Evolutionary conservation across 495 filamentous ascomycete species (phyloP).

Genomic region (Penicillium taxi): DNA sequence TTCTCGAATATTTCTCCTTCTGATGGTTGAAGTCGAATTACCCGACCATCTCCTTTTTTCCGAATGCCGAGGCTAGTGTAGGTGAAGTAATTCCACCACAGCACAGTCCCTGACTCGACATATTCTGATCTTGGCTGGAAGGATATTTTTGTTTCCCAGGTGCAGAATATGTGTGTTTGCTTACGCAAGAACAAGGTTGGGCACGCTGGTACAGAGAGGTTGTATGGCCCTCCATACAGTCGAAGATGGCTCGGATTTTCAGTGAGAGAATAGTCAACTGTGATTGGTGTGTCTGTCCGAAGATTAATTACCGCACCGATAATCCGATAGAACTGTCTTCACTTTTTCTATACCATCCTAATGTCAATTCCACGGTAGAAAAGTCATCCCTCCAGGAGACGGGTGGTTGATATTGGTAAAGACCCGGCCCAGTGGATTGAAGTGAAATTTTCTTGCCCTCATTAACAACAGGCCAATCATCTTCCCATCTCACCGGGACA

Average conservation of each 20-base stretch:
- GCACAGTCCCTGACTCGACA: conserved; percentile 32
- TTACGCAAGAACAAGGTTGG: conserved; percentile 40
- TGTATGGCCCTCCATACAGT: conserved; percentile 35
- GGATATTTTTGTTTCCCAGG: conserved; percentile 27
- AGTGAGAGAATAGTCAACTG: conserved; percentile 28
- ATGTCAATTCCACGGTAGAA: conserved; percentile 11
- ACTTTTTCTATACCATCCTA: conserved; percentile 42
- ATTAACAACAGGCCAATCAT: conserved; percentile 45
- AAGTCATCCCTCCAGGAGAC: conserved; percentile 38
- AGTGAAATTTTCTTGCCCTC: conserved; percentile 34
- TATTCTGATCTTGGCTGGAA: conserved; percentile 23
- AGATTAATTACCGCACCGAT: neutral
- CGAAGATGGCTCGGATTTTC: conserved; percentile 29
- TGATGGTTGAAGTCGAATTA: conserved; percentile 20
- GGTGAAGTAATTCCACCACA: conserved; percentile 39
- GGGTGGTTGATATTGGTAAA: conserved; percentile 15
- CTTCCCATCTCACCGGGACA: conserved; percentile 35
- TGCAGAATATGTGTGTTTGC: conserved; percentile 27
- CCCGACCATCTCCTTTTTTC: conserved; percentile 5
- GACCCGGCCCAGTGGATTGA: conserved; percentile 19
- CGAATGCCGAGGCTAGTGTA: conserved; percentile 31
- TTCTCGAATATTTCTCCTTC: conserved; percentile 11
- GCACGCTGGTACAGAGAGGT: conserved; percentile 30
- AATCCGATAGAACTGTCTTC: neutral
- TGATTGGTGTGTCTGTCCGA: conserved; percentile 22